Conservation (phyloP, 345 rosid species). For the Hirschfeldia incana region DNA sequence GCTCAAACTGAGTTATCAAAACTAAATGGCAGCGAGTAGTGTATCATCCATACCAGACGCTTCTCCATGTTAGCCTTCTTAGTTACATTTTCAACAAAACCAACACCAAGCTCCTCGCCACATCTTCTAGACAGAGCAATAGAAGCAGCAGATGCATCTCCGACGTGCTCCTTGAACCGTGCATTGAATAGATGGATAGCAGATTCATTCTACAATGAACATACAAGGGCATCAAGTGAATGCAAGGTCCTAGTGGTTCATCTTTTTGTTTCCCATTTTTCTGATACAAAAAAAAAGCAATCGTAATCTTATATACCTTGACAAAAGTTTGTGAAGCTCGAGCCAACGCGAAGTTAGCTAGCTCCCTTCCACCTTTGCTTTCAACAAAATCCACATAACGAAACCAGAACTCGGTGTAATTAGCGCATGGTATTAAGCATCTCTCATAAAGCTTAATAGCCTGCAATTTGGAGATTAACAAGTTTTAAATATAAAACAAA, state of each 20-base stretch:
- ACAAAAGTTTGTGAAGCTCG: slow-evolving; percentile 68
- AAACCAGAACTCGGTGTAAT: slow-evolving; percentile 85
- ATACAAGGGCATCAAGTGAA: slow-evolving; percentile 12
- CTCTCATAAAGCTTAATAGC: slow-evolving; percentile 85
- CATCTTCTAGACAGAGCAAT: slow-evolving; percentile 57
- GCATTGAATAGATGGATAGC: slow-evolving; percentile 68
- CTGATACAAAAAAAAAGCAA: slow-evolving; percentile 1
- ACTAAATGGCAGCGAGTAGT: neutral
- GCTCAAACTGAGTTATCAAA: neutral
- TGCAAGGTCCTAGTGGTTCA: neutral
- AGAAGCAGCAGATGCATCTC: slow-evolving; percentile 61
- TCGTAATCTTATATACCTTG: slow-evolving; percentile 51
- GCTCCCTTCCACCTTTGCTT: slow-evolving; percentile 87
- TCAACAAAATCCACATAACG: slow-evolving; percentile 87
- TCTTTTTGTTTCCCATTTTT: neutral
- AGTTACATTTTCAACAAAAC: slow-evolving; percentile 55
- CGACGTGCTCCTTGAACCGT: slow-evolving; percentile 71
- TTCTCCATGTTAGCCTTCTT: slow-evolving; percentile 92
- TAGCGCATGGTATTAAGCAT: slow-evolving; percentile 88
- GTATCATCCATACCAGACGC: slow-evolving; percentile 58
- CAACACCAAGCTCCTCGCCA: slow-evolving; percentile 49
- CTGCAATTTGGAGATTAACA: slow-evolving; percentile 39
- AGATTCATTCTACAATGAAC: slow-evolving; percentile 59
- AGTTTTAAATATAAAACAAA: neutral
- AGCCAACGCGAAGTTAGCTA: slow-evolving; percentile 74